Base-by-base conservation (phyloP, 2,329 filamentous ascomycete species). In the Lecanicillium sp. region DNA sequence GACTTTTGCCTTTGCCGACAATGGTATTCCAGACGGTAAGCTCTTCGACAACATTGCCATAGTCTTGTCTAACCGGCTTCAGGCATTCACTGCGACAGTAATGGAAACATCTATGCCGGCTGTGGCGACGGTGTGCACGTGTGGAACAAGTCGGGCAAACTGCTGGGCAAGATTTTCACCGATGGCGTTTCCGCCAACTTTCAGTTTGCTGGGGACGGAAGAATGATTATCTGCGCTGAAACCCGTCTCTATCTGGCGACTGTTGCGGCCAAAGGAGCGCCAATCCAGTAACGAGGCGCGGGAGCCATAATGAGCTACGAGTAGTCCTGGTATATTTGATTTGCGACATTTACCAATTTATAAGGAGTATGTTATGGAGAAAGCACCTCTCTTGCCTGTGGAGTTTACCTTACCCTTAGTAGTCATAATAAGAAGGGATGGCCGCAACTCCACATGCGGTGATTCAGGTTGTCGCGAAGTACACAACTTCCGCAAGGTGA, bases 1-100 rank as follows among this genome's bases (percentile, higher is more conserved):
- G 40, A 64, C 69, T 0, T 83, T 84, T 49, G 76, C 79, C 0
- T 79, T 69, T 44, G 60, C 64, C 3, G 64, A 71, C 33, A 51
- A 62, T 2, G 71, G 74, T 3, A 59, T 77, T 3, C 76, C 79
- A 0, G 79, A 84, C 45, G 79, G 80, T 58, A 59, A 38, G 57
- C 50, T 7, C 3, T 29, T 4, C 13, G 13, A 33, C 31, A 13
- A n/a, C 5, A 18, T 14, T 8, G 2, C n/a, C n/a, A n/a, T n/a
- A n/a, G n/a, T n/a, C n/a, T n/a, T n/a, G n/a, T n/a, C n/a, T n/a
- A n/a, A n/a, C n/a, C 5, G 7, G 10, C n/a, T n/a, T 14, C 15
- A 65, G 83, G 47, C 61, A 69, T 77, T 30, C 72, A 77, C 43
- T 66, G 65, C 41, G 74, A 78, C 46, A 56, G 62, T 7, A 56